Evolutionary conservation across 108 stramenopile genomes (phyloP).

Genomic region (Chaetoceros muelleri): DNA sequence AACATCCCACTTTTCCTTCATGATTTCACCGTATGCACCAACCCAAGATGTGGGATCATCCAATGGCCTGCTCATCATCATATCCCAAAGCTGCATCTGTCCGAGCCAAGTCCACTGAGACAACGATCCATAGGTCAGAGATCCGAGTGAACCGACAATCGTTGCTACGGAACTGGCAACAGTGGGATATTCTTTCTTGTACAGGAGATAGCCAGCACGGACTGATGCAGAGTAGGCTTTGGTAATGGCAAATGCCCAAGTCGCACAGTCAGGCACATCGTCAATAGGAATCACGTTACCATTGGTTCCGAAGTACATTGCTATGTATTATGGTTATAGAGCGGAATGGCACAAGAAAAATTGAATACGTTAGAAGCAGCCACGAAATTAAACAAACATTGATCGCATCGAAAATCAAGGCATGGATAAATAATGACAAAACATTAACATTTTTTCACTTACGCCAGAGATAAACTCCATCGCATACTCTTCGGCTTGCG

Average conservation of each 20-base stretch:
- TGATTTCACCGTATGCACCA: conserved; percentile 19
- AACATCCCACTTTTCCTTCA: conserved; percentile 21
- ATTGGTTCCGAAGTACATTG: conserved; percentile 12
- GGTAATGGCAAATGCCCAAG: conserved; percentile 15
- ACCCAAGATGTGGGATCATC: conserved; percentile 21
- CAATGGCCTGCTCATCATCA: conserved; percentile 15
- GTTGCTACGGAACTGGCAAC: not conserved
- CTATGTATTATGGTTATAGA: too few relatives aligned
- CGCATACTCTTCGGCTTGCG: conserved; percentile 16
- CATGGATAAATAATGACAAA: too few relatives aligned
- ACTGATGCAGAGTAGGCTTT: conserved; percentile 14
- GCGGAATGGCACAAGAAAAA: too few relatives aligned
- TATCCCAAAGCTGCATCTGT: conserved; percentile 11
- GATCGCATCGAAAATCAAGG: too few relatives aligned
- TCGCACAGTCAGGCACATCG: conserved; percentile 9
- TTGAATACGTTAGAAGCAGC: too few relatives aligned
- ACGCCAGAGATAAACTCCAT: conserved; percentile 25
- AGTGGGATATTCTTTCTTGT: conserved; percentile 8
- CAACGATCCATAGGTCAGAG: conserved; percentile 9
- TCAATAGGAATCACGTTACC: conserved; percentile 12
- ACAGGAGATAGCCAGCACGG: conserved; percentile 19
- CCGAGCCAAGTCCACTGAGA: conserved; percentile 15
- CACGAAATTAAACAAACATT: too few relatives aligned
- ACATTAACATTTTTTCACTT: too few relatives aligned
- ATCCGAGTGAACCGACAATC: not conserved